phyloP scores from a whole-genome alignment of 331 rosid species.

The Prunus yedoensis region DNA sequence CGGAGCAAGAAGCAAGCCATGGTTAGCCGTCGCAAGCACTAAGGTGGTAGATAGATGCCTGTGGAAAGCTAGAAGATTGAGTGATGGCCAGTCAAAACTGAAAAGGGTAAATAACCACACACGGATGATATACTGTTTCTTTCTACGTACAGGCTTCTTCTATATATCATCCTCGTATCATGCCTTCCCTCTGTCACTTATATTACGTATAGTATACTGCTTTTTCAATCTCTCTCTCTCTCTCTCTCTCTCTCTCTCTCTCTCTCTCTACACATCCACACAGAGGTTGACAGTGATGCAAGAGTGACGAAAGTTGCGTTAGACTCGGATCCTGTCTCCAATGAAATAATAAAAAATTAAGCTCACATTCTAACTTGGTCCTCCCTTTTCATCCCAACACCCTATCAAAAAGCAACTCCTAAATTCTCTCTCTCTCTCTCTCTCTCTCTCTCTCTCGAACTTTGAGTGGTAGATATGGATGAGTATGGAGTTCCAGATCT shows the following conservation, averaged over 20 bases:
- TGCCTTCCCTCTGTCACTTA: no score
- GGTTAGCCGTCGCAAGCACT: no score
- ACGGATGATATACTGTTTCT: no score
- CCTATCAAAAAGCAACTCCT: not conserved
- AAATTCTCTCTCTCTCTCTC: not conserved
- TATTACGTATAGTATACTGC: no score
- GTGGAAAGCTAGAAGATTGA: no score
- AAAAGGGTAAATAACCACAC: no score
- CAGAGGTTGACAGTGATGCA: conserved; percentile 26
- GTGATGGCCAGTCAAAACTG: no score
- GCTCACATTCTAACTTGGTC: conserved; percentile 18
- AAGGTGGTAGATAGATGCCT: no score
- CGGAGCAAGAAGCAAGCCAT: no score
- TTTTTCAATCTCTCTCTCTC: no score
- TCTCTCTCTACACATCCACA: not conserved
- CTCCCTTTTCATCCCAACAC: not conserved
- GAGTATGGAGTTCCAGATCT: conserved; percentile 56
- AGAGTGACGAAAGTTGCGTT: conserved; percentile 61
- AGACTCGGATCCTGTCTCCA: conserved; percentile 99
- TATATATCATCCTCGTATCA: no score
- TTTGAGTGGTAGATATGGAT: conserved; percentile 24
- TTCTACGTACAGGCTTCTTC: no score
- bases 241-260: not conserved
- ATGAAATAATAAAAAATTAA: not conserved
- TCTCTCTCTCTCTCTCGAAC: conserved; percentile 5